Evolutionary conservation across 2,329 filamentous ascomycete genomes (phyloP), one percentile per base, ranked within the genome.

Genomic region (Colletotrichum limetticola): DNA sequence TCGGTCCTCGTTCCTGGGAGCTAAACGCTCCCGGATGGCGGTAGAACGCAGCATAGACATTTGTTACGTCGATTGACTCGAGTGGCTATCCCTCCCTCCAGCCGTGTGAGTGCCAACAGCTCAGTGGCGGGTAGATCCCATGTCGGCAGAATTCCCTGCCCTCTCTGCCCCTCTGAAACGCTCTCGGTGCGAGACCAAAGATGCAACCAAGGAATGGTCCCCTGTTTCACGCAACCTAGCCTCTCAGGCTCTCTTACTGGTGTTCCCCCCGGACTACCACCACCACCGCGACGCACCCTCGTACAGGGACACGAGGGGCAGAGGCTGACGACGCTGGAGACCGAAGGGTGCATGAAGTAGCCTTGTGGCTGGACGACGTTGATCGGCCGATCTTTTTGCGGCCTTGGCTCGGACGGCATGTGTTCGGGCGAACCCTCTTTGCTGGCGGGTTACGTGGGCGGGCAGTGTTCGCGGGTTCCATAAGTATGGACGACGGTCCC

Each of bases 291-390:
- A 63, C 30, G n/a, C 60, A 63, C 24, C 46, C n/a, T 24, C 42
- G 46, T 53, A 35, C 28, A 32, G 12, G 52, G 32, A 12, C 37
- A 28, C 28, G 28, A 28, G 28, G 6, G 28, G 28, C 28, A 42
- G 37, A 42, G 19, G 57, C 56, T 46, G 62, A 71, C 61, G 56
- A 67, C 49, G 61, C 37, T 30, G 49, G 30, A 7, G 56, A 59
- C 68, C 68, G 71, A 74, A 24, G 63, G n/a, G n/a, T 74, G 68
- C 68, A 73, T 73, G 67, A 65, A 49, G 49, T 57, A 46, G 30
- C 42, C 37, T 53, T 19, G 58, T 62, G 59, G 71, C 68, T 65
- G 60, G 60, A 55, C 46, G 37, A 35, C 52, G 62, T 56, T 64
- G 57, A 68, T 74, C 71, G 53, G 49, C 68, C 68, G 52, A 64